Base-by-base conservation (phyloP, 192 early-diverging fungal species). In the Chytriomyces sp. region DNA sequence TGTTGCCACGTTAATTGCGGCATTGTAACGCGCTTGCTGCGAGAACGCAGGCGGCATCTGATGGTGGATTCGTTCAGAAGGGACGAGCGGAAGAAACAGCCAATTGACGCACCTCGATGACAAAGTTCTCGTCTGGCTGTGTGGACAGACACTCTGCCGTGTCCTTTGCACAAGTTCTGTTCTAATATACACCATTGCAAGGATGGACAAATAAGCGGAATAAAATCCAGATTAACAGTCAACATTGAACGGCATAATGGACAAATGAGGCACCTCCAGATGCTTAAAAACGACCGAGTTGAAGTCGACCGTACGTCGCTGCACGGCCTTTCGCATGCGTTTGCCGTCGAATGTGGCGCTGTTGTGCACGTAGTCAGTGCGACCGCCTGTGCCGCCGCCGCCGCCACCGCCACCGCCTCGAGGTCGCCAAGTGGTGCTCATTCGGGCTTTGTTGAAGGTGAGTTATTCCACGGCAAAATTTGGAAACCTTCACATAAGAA, bases 261-360 rank as follows among this genome's bases (percentile, higher is more conserved):
- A 35, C 35, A 35, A 4, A 35, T 4, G n/a, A 63, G 74, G 16
- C 86, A 94, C 91, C 86, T 95, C 89, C 53, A 93, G 82, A 72
- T 92, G 92, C 69, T 91, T 87, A 50, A 91, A 89, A 11, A 96
- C 87, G 28, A 92, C 88, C 20, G 93, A 88, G 74, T 96, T 94
- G 81, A 94, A 96, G 82, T 99, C 97, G 18, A 99, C 93, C 0
- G 97, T 99, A 10, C 93, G 87, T 61, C 97, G 85, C 82, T 97
- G 94, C 74, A 97, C 92, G 11, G 94, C 94, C 80, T 94, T 93
- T 66, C 96, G 87, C 81, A 95, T 89, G 18, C 90, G 89, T 77
- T 93, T 95, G 72, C 91, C 92, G 68, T 91, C 89, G 80, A 91
- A 80, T 10, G 79, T 75, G 73, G 20, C 35, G 24, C 20, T n/a